These are phyloP conservation scores for Darksidea phi DNA, from an alignment of 495 filamentous ascomycete species.

Conservation along the genomic window DNA sequence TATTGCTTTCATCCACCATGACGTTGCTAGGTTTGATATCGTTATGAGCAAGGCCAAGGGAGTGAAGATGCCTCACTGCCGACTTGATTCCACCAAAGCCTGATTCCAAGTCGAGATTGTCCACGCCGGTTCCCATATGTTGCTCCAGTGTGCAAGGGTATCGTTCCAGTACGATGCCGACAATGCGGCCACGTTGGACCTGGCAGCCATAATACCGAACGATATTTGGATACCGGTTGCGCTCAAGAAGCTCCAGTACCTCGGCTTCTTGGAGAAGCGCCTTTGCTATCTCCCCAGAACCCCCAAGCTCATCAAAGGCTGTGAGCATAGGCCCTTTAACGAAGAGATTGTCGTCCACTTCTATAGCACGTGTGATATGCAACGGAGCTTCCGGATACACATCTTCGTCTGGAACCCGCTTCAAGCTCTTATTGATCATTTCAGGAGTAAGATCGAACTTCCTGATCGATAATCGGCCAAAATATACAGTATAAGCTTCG, in stretches of 20 bases:
- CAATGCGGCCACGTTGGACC: constrained; percentile 24
- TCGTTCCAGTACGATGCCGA: constrained; percentile 23
- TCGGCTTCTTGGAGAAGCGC: constrained; percentile 25
- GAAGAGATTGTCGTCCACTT: constrained; percentile 12
- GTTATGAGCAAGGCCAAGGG: constrained; percentile 35
- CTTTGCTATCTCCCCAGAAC: constrained; percentile 12
- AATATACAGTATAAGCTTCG: constrained; percentile 5
- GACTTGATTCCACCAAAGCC: constrained; percentile 17
- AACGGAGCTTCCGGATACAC: not conserved
- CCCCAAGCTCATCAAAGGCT: constrained; percentile 4
- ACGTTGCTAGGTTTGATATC: constrained; percentile 31
- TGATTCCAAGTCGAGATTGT: constrained; percentile 10
- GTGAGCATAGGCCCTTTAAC: constrained; percentile 13
- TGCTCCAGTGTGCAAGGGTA: constrained; percentile 21
- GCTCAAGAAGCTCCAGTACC: constrained; percentile 27
- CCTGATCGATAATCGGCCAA: constrained; percentile 10
- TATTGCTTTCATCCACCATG: constrained; percentile 19
- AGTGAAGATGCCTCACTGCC: constrained; percentile 30
- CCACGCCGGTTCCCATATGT: constrained; percentile 12
- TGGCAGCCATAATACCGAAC: constrained; percentile 29
- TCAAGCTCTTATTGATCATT: constrained; percentile 8
- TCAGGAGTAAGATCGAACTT: constrained; percentile 13
- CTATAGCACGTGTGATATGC: constrained; percentile 6
- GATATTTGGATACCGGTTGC: constrained; percentile 22
- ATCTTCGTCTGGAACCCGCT: constrained; percentile 8